These are phyloP conservation scores for Trichoderma aggressivum DNA, from an alignment of 2,329 filamentous ascomycete species.

Conservation along the genomic window DNA sequence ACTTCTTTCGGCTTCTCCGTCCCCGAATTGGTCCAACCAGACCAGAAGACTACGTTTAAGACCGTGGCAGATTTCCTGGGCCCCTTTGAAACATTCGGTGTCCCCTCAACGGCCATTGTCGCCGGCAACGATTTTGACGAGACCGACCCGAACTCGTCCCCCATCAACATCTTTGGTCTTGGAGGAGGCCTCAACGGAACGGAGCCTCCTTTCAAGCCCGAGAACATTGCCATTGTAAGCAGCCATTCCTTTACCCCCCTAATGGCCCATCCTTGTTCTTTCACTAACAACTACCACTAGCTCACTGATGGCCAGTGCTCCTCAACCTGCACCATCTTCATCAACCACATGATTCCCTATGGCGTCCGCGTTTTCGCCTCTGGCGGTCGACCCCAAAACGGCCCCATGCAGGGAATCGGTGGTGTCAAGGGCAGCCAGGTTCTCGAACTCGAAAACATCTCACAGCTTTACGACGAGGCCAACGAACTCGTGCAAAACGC, in stretches of 20 bases:
- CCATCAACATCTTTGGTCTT: slow-evolving; percentile 2
- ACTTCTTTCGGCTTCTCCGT: neutral
- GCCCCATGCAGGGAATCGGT: slow-evolving; percentile 57
- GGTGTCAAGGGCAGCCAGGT: slow-evolving; percentile 53
- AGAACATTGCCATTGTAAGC: slow-evolving; percentile 43
- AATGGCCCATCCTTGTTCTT: neutral
- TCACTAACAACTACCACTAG: neutral
- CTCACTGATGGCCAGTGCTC: slow-evolving; percentile 54
- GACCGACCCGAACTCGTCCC: slow-evolving; percentile 18
- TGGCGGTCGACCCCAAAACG: slow-evolving; percentile 51
- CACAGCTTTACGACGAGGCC: neutral
- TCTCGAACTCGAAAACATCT: slow-evolving; percentile 27
- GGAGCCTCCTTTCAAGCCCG: slow-evolving; percentile 32
- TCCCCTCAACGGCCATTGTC: neutral
- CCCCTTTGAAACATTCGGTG: neutral
- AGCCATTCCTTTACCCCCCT: too few relatives aligned
- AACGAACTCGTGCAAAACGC: neutral
- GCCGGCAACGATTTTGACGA: neutral
- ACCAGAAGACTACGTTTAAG: neutral
- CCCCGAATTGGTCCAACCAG: neutral
- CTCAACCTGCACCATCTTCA: slow-evolving; percentile 59
- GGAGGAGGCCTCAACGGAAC: slow-evolving; percentile 13
- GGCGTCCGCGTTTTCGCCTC: slow-evolving; percentile 56
- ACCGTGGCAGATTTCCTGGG: neutral
- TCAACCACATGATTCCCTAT: slow-evolving; percentile 47